A percentile compares a stretch with the other conserved stretches of the same genome.
phyloP scores from a whole-genome alignment of 805 yeast genomes.

The Suhomyces faveliae region DNA sequence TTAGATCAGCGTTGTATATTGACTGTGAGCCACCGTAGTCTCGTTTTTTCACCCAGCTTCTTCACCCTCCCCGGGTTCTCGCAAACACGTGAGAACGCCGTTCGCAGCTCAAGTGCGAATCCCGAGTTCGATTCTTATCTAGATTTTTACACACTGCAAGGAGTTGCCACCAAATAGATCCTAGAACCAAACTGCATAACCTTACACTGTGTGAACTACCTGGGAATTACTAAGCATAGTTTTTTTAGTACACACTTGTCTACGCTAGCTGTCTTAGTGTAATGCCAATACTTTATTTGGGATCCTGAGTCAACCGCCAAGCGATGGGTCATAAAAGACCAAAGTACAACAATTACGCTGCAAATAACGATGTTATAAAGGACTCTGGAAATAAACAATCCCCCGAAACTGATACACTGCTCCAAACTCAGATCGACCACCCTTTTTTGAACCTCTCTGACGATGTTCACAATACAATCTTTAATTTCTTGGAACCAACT shows the following conservation, averaged over 20 bases:
- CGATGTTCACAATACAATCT: conserved; percentile 6
- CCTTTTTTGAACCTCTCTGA: neutral
- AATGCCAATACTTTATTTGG: neutral
- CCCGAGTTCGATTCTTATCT: neutral
- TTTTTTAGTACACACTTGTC: neutral
- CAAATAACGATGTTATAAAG: neutral
- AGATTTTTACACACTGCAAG: neutral
- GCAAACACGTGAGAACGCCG: neutral
- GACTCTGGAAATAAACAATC: neutral
- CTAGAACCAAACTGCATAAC: neutral
- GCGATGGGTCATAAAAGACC: neutral
- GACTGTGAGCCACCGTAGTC: neutral
- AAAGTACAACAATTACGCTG: neutral
- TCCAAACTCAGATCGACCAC: neutral
- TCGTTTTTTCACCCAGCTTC: neutral
- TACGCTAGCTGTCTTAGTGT: neutral
- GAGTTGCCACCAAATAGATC: neutral
- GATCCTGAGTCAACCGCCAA: neutral
- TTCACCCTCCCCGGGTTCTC: neutral
- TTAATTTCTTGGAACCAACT: conserved; percentile 3
- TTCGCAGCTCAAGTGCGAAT: neutral
- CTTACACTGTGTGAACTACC: neutral
- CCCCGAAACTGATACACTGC: too few relatives aligned
- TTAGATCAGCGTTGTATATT: neutral
- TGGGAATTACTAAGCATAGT: neutral